Percentiles rank a stretch among this genome's conserved stretches.
Evolutionary conservation across 805 yeast genomes (phyloP).

Genomic region (Hanseniaspora meyeri): DNA sequence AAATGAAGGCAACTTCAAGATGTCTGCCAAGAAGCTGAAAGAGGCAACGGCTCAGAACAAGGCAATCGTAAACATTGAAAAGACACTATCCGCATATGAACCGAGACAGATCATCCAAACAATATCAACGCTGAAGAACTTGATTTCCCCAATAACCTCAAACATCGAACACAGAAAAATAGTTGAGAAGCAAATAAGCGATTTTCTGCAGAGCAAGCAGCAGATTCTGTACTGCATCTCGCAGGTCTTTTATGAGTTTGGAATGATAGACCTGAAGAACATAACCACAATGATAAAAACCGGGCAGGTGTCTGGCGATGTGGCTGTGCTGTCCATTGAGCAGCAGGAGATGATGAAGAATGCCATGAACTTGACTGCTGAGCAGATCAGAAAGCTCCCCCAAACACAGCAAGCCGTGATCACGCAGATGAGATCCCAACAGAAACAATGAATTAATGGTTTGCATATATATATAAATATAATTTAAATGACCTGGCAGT

Average conservation of each 20-base stretch:
- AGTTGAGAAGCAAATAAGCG: constrained; percentile 37
- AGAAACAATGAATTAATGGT: neutral
- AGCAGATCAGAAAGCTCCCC: constrained; percentile 1
- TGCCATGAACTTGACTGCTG: neutral
- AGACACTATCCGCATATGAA: constrained; percentile 33
- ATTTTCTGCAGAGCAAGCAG: constrained; percentile 41
- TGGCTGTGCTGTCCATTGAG: neutral
- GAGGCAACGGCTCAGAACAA: constrained; percentile 33
- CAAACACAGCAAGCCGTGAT: neutral
- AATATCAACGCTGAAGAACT: constrained; percentile 50
- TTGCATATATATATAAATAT: neutral
- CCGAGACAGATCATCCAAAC: constrained; percentile 62
- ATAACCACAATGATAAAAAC: constrained; percentile 6
- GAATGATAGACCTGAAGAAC: constrained; percentile 34
- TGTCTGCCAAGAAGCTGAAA: constrained; percentile 14
- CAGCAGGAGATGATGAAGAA: neutral
- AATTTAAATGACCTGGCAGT: neutral
- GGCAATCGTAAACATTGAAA: constrained; percentile 47
- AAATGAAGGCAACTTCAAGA: constrained; percentile 33
- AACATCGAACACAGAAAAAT: constrained; percentile 10
- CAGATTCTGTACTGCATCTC: constrained; percentile 55
- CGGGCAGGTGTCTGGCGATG: neutral
- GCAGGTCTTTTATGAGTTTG: constrained; percentile 66
- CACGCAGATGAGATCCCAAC: neutral
- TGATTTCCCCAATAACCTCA: constrained; percentile 24